Percentiles rank a stretch among this genome's conserved stretches.
phyloP scores from a whole-genome alignment of 352 stramenopile species.

The Phytopythium boreale region DNA sequence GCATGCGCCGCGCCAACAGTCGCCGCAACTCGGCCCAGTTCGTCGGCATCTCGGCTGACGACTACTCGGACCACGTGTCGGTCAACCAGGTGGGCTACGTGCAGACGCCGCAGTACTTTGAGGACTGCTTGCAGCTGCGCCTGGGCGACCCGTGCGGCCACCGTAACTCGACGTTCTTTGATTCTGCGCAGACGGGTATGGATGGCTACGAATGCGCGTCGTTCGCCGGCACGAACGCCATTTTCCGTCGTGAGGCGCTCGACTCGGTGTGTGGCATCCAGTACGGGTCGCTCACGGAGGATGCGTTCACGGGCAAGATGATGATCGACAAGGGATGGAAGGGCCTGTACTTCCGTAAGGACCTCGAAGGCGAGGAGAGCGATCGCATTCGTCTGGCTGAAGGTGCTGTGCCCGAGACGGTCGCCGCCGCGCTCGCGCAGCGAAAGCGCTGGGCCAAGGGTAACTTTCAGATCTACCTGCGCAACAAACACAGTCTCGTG shows the following conservation, averaged over 20 bases:
- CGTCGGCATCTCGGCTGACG: slow-evolving; percentile 44
- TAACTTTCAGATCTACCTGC: slow-evolving; percentile 75
- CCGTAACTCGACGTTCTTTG: slow-evolving; percentile 73
- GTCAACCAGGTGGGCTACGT: slow-evolving; percentile 76
- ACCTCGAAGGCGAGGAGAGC: slow-evolving; percentile 62
- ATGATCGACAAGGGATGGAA: slow-evolving; percentile 84
- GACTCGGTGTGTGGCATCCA: slow-evolving; percentile 73
- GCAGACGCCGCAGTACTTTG: slow-evolving; percentile 73
- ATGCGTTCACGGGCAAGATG: slow-evolving; percentile 75
- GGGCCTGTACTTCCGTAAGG: slow-evolving; percentile 73
- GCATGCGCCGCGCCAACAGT: slow-evolving; percentile 35
- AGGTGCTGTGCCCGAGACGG: slow-evolving; percentile 62
- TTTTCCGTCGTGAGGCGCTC: slow-evolving; percentile 71
- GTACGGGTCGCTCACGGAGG: slow-evolving; percentile 72
- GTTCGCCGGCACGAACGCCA: slow-evolving; percentile 74
- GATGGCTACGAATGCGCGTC: slow-evolving; percentile 71
- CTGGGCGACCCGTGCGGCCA: slow-evolving; percentile 62
- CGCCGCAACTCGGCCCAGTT: slow-evolving; percentile 40
- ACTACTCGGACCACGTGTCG: slow-evolving; percentile 69
- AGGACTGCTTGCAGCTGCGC: slow-evolving; percentile 62
- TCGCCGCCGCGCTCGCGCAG: slow-evolving; percentile 52
- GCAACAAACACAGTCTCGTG: slow-evolving; percentile 62
- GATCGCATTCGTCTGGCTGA: slow-evolving; percentile 70
- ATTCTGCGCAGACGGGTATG: slow-evolving; percentile 69
- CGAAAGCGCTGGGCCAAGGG: slow-evolving; percentile 77